Evolutionary conservation across 345 rosid species (phyloP).

Genomic region (Boechera retrofracta): DNA sequence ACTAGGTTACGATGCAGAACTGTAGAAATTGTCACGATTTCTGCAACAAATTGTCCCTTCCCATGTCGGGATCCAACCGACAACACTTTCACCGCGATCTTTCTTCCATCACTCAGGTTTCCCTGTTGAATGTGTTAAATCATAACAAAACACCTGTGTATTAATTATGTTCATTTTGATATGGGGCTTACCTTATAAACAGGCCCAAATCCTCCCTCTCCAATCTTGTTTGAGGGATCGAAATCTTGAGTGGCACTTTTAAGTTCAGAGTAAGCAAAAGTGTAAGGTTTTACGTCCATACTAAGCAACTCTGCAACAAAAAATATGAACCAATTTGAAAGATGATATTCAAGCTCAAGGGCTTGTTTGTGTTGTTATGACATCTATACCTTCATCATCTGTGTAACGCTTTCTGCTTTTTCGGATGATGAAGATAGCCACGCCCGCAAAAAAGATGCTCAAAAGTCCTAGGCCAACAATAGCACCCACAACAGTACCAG

Average conservation of each 20-base stretch:
- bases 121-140: too few relatives aligned
- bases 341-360: not conserved
- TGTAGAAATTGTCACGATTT: too few relatives aligned
- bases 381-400: conserved; percentile 57
- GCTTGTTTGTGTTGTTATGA: not conserved
- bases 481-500: conserved; percentile 2
- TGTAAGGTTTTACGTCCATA: conserved; percentile 50
- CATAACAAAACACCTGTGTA: too few relatives aligned
- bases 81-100: too few relatives aligned
- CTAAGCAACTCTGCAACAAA: conserved; percentile 17
- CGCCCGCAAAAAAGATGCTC: conserved; percentile 31
- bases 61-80: too few relatives aligned
- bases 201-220: conserved; percentile 71
- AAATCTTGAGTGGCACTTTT: conserved; percentile 64
- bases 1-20: too few relatives aligned
- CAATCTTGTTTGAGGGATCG: conserved; percentile 57
- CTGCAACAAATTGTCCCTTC: too few relatives aligned
- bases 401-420: conserved; percentile 37
- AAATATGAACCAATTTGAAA: not conserved
- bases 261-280: conserved; percentile 58
- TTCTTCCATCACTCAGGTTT: too few relatives aligned
- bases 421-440: conserved; percentile 42
- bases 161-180: not conserved
- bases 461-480: not conserved
- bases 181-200: not conserved